Evolutionary conservation across 208 protist genomes (phyloP).

Genomic region (Tetramitus jugosus): DNA sequence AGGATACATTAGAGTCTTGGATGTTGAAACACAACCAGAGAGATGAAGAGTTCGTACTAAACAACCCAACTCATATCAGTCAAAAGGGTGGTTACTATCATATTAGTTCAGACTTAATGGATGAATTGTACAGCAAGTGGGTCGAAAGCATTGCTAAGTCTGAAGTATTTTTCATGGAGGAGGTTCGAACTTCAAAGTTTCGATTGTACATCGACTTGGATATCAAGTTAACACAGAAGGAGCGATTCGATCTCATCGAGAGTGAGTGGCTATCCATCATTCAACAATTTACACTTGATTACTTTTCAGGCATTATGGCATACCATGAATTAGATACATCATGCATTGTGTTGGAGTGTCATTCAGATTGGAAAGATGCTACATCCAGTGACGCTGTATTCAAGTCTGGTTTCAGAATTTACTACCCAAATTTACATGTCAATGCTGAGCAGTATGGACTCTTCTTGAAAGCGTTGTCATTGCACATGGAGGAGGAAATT

Average conservation of each 20-base stretch:
- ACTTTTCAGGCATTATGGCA: neutral
- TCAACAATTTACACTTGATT: neutral
- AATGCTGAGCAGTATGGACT: neutral
- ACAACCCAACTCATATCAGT: neutral
- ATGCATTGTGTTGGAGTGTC: neutral
- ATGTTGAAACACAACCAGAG: neutral
- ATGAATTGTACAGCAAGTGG: neutral
- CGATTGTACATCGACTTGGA: conserved; percentile 3
- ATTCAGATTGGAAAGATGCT: neutral
- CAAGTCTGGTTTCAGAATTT: conserved; percentile 18
- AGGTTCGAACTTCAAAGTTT: neutral
- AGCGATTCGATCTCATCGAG: neutral
- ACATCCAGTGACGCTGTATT: neutral
- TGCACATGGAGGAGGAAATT: neutral
- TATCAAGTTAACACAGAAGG: neutral
- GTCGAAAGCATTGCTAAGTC: neutral
- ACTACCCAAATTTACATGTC: neutral
- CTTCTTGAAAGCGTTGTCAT: neutral
- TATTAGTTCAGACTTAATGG: neutral
- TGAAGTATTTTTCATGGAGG: conserved; percentile 1
- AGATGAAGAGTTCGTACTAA: too few species aligned
- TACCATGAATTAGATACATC: neutral
- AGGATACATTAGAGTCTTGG: neutral
- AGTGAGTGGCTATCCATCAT: neutral
- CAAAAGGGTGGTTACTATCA: conserved; percentile 20